Evolutionary conservation across 1,284 basidiomycete species (phyloP).

Genomic region (Boletus sp.): DNA sequence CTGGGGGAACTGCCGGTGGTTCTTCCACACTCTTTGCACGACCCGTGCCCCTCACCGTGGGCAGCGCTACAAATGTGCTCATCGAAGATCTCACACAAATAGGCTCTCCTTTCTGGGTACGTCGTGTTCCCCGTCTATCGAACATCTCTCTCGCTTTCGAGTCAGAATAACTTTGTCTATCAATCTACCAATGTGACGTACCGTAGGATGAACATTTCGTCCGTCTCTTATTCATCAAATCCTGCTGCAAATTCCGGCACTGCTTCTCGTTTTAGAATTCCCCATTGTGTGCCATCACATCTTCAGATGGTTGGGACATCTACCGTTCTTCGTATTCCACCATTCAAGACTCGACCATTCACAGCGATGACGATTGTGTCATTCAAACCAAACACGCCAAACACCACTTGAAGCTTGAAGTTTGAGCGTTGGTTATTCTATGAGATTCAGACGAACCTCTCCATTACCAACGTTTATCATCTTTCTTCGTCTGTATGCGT

Average conservation of each 20-base stretch:
- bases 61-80: conserved; percentile 48
- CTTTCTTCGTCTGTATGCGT: no score
- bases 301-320: conserved; percentile 52
- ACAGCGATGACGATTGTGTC: conserved; percentile 52
- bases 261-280: neutral
- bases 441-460: no score
- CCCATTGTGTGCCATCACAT: neutral
- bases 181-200: conserved; percentile 36
- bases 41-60: conserved; percentile 51
- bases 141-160: neutral
- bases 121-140: neutral
- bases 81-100: conserved; percentile 45
- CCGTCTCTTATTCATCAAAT: conserved; percentile 31
- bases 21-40: conserved; percentile 45
- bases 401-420: no score
- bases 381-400: conserved; percentile 32
- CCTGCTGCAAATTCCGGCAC: conserved; percentile 30
- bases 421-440: no score
- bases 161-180: conserved; percentile 36
- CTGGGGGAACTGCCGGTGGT: conserved; percentile 22
- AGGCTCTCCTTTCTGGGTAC: conserved; percentile 41
- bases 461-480: no score
- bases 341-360: conserved; percentile 43
- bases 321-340: conserved; percentile 46
- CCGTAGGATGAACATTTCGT: conserved; percentile 31